Evolutionary conservation across 2,329 filamentous ascomycete genomes (phyloP), one percentile per base, ranked within the genome.

Genomic region (Colletotrichum tofieldiae): DNA sequence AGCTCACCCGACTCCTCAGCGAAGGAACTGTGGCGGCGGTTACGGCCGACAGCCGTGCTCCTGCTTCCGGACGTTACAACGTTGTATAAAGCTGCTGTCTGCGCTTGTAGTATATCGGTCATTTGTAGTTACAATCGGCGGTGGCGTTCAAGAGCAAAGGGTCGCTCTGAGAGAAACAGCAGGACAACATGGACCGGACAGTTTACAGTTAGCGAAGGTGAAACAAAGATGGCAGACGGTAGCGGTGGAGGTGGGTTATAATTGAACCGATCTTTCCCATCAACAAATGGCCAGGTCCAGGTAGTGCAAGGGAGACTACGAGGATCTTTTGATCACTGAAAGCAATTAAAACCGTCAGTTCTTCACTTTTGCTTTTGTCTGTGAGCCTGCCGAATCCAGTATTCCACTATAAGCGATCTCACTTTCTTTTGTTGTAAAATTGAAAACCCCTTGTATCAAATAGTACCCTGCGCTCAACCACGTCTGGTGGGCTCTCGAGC

Each of bases 11-110:
- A 58, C 85, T 98, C 78, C 84, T 99, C 76, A 94, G 93, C 80
- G 96, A 98, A 82, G 96, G 94, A 16, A 98, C 95, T 0, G 91
- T 97, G 78, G 94, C 94, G 18, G 95, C 95, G 14, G 94, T 93
- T 35, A 95, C 98, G 77, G 93, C 93, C n/a, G 93, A 96, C 79
- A 92, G 90, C 72, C 89, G 95, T 74, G 93, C 93, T 18, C 93
- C 94, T 1, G 91, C 91, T 29, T 92, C 92, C 78, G 94, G 94
- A 71, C 90, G 95, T 77, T 99, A 98, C 80, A 97, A 91, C 56
- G 94, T 98, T 78, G 90, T 94, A 68, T 97, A 86, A 83, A 75
- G 18, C n/a, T 43, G 45, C 32, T 63, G 37, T 20, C 16, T 16
- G 54, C 43, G 8, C 18, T 41, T 14, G 67, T 59, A 54, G 58